These are phyloP conservation scores for Diversispora eburnea DNA, from an alignment of 192 early-diverging fungal genomes.

Conservation along the genomic window DNA sequence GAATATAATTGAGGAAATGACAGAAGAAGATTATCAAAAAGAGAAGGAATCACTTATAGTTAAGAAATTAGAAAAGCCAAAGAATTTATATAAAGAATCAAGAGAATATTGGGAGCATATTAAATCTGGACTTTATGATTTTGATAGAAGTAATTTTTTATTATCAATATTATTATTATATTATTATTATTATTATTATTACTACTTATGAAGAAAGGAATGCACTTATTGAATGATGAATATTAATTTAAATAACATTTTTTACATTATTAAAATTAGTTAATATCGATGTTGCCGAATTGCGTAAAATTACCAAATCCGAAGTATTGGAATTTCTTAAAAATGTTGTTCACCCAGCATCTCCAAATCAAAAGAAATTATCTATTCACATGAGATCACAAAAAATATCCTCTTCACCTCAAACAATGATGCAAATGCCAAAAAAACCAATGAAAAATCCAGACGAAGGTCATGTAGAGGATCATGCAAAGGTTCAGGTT, in stretches of 20 bases:
- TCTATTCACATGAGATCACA: slow-evolving; percentile 47
- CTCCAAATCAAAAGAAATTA: slow-evolving; percentile 32
- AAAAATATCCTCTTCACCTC: slow-evolving; percentile 2
- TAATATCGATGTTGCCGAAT: slow-evolving; percentile 5
- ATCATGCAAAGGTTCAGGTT: background rate
- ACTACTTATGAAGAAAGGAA: background rate
- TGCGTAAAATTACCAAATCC: slow-evolving; percentile 29
- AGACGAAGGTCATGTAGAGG: too few relatives aligned
- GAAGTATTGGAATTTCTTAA: slow-evolving; percentile 63
- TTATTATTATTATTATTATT: slow-evolving; percentile 3
- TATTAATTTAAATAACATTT: background rate
- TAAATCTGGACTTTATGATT: slow-evolving; percentile 67
- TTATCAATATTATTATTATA: background rate
- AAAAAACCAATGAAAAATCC: background rate
- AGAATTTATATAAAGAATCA: slow-evolving; percentile 73
- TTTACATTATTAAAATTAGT: background rate
- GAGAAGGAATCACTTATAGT: slow-evolving; percentile 64
- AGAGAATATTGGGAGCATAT: slow-evolving; percentile 66
- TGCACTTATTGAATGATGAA: background rate
- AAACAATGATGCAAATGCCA: background rate
- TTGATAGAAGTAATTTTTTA: slow-evolving; percentile 46
- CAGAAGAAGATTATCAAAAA: slow-evolving; percentile 59
- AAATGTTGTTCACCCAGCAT: slow-evolving; percentile 50
- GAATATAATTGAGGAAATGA: slow-evolving; percentile 50
- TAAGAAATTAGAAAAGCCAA: slow-evolving; percentile 66